Evolutionary conservation across 2,329 filamentous ascomycete genomes (phyloP), one percentile per base, ranked within the genome.

Genomic region (Cylindrodendrum hubeiense): DNA sequence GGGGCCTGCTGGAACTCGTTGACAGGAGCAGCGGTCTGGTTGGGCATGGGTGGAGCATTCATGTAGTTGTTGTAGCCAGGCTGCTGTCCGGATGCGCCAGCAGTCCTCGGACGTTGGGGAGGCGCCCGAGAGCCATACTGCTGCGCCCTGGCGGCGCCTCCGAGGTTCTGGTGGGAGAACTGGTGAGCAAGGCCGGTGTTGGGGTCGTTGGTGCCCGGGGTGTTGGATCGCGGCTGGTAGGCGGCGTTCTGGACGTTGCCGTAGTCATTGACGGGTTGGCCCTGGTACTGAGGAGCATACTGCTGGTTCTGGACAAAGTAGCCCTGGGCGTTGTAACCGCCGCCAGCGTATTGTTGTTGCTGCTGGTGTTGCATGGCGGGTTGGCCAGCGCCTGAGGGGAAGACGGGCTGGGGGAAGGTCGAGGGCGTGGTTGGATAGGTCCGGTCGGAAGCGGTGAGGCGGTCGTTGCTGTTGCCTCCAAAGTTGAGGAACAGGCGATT

Each of bases 101-200:
- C 93, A 19, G 95, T 98, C 65, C 95, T 89, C 53, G 95, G 95
- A 65, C 96, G 90, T 78, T 92, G 91, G 56, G 85, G 87, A 28
- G 93, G 89, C 33, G 93, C 87, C 49, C 94, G 88, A 65, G 88
- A 86, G 69, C 85, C 89, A 77, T 94, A 95, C 52, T 90, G 89
- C 65, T 89, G 90, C 30, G 87, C 86, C 71, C 94, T 88, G 65
- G 90, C 90, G 46, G 89, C 90, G 47, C 89, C 89, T 65, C 93
- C 91, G 43, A 98, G 87, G 79, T 98, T 97, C 84, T 98, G 95
- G 81, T 98, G 94, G 63, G 95, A 97, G 80, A 98, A 97, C 79
- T 99, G 96, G 79, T 98, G 94, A 66, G 95, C 94, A 49, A 98
- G 87, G 30, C 94, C 95, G 74, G 94, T 96, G 74, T 95, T 97